These are phyloP conservation scores for Dioscorea alata DNA, from an alignment of 106 monocot species.

Conservation along the genomic window DNA sequence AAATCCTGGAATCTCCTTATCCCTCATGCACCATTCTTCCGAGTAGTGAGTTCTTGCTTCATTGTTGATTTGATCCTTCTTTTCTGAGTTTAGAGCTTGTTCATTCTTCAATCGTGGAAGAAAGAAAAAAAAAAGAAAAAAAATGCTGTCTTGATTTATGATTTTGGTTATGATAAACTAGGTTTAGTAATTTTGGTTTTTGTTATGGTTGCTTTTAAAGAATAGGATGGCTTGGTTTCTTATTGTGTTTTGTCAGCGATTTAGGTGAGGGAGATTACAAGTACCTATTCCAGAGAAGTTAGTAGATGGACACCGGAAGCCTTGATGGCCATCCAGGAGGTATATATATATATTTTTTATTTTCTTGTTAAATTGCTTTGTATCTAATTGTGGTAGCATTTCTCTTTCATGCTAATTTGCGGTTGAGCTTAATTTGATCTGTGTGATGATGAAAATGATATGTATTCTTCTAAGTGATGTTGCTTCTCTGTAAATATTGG, in stretches of 20 bases:
- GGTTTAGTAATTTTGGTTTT: neutral
- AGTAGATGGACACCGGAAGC: slow-evolving; percentile 32
- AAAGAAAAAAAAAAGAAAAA: neutral
- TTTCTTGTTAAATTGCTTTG: too few relatives aligned
- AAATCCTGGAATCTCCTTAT: slow-evolving; percentile 28
- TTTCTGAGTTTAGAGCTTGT: neutral
- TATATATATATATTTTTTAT: neutral
- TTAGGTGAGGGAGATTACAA: slow-evolving; percentile 41
- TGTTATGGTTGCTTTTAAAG: neutral
- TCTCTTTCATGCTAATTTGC: too few relatives aligned
- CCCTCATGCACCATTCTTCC: slow-evolving; percentile 34
- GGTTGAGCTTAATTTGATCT: too few relatives aligned
- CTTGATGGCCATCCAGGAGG: slow-evolving; percentile 34
- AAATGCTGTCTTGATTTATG: slow-evolving; percentile 11
- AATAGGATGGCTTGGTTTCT: neutral
- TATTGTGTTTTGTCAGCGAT: neutral
- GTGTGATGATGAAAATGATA: too few relatives aligned
- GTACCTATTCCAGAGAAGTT: slow-evolving; percentile 15
- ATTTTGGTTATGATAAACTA: slow-evolving; percentile 1
- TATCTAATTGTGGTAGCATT: too few relatives aligned
- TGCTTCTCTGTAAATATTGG: too few relatives aligned
- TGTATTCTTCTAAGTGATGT: too few relatives aligned
- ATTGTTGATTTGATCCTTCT: neutral
- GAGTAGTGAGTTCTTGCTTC: slow-evolving; percentile 24
- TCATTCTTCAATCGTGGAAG: neutral